These are phyloP conservation scores for Arabidopsis lyrata DNA, from an alignment of 441 rosid species.

Conservation along the genomic window DNA sequence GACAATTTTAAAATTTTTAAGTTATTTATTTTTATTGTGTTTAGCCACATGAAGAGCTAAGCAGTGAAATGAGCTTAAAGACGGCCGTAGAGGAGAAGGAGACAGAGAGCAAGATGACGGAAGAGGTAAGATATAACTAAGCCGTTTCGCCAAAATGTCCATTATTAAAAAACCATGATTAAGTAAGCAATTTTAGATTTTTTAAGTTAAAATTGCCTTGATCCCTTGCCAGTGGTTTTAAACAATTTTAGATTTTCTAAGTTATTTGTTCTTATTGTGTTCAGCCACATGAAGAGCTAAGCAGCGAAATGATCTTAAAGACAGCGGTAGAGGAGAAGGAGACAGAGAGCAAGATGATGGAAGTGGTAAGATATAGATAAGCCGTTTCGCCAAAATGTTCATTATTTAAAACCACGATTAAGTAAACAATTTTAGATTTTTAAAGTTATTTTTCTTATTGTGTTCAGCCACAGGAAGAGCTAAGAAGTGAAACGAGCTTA, in stretches of 20 bases:
- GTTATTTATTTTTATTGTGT: slow-evolving; percentile 7
- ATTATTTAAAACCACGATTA: too few species aligned
- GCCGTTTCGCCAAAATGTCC: neutral
- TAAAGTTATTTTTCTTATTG: neutral
- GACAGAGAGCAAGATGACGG: slow-evolving; percentile 38
- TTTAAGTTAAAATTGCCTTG: neutral
- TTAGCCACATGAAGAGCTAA: slow-evolving; percentile 28
- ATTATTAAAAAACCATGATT: neutral
- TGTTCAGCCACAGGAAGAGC: slow-evolving; percentile 31
- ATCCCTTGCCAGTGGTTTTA: neutral
- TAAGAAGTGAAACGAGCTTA: slow-evolving; percentile 13
- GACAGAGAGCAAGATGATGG: slow-evolving; percentile 49
- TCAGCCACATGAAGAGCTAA: slow-evolving; percentile 28
- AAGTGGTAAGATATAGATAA: slow-evolving; percentile 35
- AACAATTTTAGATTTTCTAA: neutral
- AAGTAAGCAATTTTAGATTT: neutral
- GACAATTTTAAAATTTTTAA: neutral
- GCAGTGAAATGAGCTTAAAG: slow-evolving; percentile 19
- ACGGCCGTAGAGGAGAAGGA: slow-evolving; percentile 22
- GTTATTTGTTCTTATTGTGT: neutral
- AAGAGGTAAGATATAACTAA: slow-evolving; percentile 22
- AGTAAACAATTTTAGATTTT: neutral
- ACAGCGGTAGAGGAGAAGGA: slow-evolving; percentile 20
- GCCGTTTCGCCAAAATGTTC: neutral
- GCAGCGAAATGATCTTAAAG: slow-evolving; percentile 21